A percentile compares a stretch with the other conserved stretches of the same genome.
Evolutionary conservation across 169 alveolate genomes (phyloP).

Genomic region (Plasmodium ovale): DNA sequence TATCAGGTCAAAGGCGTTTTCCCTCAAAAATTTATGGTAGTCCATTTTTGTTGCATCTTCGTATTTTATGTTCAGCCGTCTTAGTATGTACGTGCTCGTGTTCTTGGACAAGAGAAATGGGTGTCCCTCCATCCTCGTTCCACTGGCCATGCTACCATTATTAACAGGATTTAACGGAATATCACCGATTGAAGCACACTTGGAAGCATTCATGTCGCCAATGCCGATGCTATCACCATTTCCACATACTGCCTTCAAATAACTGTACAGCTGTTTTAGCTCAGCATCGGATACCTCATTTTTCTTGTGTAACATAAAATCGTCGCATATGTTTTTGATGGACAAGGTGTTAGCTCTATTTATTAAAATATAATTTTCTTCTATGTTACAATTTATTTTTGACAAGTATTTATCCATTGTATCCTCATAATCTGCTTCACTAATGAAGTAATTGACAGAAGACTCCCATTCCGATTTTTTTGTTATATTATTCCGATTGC

Average conservation of each 20-base stretch:
- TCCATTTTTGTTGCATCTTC: slow-evolving; percentile 25
- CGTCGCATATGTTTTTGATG: slow-evolving; percentile 64
- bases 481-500: neutral
- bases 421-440: slow-evolving; percentile 7
- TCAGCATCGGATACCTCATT: slow-evolving; percentile 20
- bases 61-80: slow-evolving; percentile 56
- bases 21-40: slow-evolving; percentile 12
- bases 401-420: slow-evolving; percentile 4
- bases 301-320: slow-evolving; percentile 31
- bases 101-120: neutral
- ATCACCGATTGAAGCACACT: neutral
- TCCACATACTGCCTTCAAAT: neutral
- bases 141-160: neutral
- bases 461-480: neutral
- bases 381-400: slow-evolving; percentile 21
- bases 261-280: neutral
- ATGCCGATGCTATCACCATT: neutral
- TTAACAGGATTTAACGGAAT: neutral
- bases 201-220: neutral
- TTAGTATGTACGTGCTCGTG: slow-evolving; percentile 28
- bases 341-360: slow-evolving; percentile 41
- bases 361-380: slow-evolving; percentile 35
- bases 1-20: slow-evolving; percentile 20
- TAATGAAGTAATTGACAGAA: slow-evolving; percentile 36
- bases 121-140: neutral